A percentile compares a stretch with the other conserved stretches of the same genome.
Evolutionary conservation across 192 early-diverging fungal genomes (phyloP).

Genomic region (Coemansia sp.): DNA sequence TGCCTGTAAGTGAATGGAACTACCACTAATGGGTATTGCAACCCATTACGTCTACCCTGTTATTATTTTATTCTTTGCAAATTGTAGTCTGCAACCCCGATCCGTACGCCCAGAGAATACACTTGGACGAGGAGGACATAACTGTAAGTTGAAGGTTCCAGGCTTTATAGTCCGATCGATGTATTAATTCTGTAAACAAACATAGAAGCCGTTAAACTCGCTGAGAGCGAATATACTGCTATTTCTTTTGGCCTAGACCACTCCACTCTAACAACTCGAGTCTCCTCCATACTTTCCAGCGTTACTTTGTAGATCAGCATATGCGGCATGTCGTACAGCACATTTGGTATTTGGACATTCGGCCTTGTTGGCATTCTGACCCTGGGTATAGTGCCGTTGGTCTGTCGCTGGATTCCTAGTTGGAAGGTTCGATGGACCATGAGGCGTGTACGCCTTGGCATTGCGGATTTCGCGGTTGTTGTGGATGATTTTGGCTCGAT

Average conservation of each 20-base stretch:
- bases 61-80: too few species aligned
- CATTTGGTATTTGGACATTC: slow-evolving; percentile 59
- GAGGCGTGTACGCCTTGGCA: slow-evolving; percentile 60
- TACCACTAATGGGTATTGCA: neutral
- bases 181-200: neutral
- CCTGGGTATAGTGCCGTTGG: slow-evolving; percentile 68
- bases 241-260: neutral
- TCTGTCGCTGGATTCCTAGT: slow-evolving; percentile 83
- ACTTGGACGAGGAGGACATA: slow-evolving; percentile 72
- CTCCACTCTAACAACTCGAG: slow-evolving; percentile 27
- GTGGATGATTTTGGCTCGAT: slow-evolving; percentile 71
- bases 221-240: neutral
- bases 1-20: neutral
- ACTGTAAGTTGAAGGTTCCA: slow-evolving; percentile 30
- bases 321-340: slow-evolving; percentile 62
- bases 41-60: neutral
- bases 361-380: slow-evolving; percentile 64
- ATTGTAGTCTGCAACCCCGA: slow-evolving; percentile 36
- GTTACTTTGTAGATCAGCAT: slow-evolving; percentile 24
- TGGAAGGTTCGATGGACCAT: slow-evolving; percentile 73
- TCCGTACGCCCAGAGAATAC: slow-evolving; percentile 52
- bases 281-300: neutral
- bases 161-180: neutral
- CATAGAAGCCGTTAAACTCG: neutral
- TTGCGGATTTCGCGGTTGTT: slow-evolving; percentile 70